A percentile compares a stretch with the other conserved stretches of the same genome.
These are phyloP conservation scores for Talaromyces liani DNA, from an alignment of 495 filamentous ascomycete genomes.

Conservation along the genomic window DNA sequence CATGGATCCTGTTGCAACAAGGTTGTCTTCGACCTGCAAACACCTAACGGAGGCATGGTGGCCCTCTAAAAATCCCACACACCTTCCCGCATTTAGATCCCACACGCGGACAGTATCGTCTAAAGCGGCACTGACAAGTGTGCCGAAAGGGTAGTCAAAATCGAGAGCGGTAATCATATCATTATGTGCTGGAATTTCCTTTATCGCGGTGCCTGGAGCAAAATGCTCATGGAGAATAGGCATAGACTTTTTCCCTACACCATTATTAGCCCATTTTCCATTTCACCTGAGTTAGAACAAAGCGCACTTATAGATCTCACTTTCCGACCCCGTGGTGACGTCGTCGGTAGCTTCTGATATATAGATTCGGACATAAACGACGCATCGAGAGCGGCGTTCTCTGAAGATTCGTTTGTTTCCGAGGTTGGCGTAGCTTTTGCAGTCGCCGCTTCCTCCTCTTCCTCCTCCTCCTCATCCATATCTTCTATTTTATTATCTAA, in stretches of 20 bases:
- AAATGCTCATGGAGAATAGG: constrained; percentile 95
- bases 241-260: constrained; percentile 67
- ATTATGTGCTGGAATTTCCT: constrained; percentile 78
- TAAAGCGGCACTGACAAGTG: constrained; percentile 87
- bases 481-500: constrained; percentile 83
- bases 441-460: constrained; percentile 38
- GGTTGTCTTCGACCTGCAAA: constrained; percentile 90
- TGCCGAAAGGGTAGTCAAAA: constrained; percentile 93
- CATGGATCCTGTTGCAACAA: constrained; percentile 91
- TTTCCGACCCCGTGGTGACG: constrained; percentile 53
- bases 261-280: neutral
- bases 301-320: constrained; percentile 51
- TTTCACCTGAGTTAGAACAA: neutral
- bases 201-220: constrained; percentile 81
- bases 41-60: constrained; percentile 92
- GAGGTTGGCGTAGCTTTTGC: constrained; percentile 39
- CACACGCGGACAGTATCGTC: constrained; percentile 97
- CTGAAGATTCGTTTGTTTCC: constrained; percentile 38
- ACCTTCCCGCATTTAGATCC: constrained; percentile 90
- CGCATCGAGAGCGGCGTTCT: constrained; percentile 49
- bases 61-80: constrained; percentile 83
- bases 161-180: constrained; percentile 88
- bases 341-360: constrained; percentile 80
- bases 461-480: constrained; percentile 71
- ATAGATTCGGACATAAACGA: constrained; percentile 98